Base-by-base conservation (phyloP, 1,284 basidiomycete genomes). In the Tremellales sp. region DNA sequence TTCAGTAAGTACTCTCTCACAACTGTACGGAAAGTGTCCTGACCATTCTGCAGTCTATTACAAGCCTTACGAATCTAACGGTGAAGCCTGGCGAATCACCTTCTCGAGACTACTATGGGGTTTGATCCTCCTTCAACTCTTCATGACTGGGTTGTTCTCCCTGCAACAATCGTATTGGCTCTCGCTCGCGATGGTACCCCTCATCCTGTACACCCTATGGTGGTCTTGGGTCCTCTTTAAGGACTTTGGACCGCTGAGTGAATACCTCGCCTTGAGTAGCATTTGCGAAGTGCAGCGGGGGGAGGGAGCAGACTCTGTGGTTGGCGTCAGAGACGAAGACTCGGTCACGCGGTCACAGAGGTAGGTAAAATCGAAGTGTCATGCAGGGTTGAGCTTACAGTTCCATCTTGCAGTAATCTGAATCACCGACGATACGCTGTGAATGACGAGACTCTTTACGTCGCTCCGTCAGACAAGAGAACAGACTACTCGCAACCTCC, bases 401-500 rank as follows among this genome's bases (percentile, higher is more conserved):
- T 45, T 51, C 19, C 38, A 56, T 19, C 47, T 53, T n/a, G 13
- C 22, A 90, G 87, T 55, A 85, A 91, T 64, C 70, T 93, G 53
- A 91, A 85, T 61, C 80, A 85, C 47, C 78, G 85, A 48, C 77
- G 90, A 51, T 94, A 94, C 65, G 86, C 86, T 1, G 83, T 90
- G 63, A 91, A 93, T 64, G 92, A 95, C 62, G 93, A 95, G 57
- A 93, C 88, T 2, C 70, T 97, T 25, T 97, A 97, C 65, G 88
- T 95, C 31, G 93, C 89, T 4, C 88, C 88, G 0, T 86, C 89
- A 61, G 89, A 93, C 63, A 83, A 86, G 50, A 77, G 85, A 27
- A 95, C 91, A 12, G 89, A 95, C 73, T 95, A 92, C 69, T 90
- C 87, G 0, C 92, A 95, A 70, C 91, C 91, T 0, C 91, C 92